Evolutionary conservation across 1,139 yeast species (phyloP).

Genomic region (Saccharomyces hybrid): DNA sequence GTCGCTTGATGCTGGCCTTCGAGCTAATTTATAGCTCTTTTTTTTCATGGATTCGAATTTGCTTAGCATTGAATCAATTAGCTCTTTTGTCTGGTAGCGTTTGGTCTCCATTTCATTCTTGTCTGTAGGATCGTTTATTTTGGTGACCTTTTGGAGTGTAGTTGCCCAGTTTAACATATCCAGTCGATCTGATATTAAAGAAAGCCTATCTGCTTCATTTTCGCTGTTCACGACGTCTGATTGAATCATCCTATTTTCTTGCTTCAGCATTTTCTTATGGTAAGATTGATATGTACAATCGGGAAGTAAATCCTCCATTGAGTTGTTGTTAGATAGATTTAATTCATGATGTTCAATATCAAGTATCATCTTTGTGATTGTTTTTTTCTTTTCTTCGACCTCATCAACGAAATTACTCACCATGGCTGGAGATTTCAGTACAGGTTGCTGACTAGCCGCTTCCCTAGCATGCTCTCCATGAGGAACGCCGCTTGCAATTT

Average conservation of each 20-base stretch:
- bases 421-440: not conserved
- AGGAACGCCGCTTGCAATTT: not conserved
- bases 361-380: conserved; percentile 19
- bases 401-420: not conserved
- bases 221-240: conserved; percentile 49
- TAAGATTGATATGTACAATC: conserved; percentile 42
- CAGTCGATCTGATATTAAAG: conserved; percentile 30
- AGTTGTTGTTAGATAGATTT: not conserved
- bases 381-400: conserved; percentile 11
- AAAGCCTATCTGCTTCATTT: conserved; percentile 35
- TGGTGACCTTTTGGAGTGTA: conserved; percentile 45
- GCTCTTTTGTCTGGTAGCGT: conserved; percentile 43
- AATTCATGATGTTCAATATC: conserved; percentile 10
- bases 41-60: conserved; percentile 41
- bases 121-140: conserved; percentile 42
- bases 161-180: conserved; percentile 50
- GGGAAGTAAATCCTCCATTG: conserved; percentile 34
- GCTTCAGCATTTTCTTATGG: conserved; percentile 58
- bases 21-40: conserved; percentile 13
- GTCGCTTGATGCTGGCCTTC: conserved; percentile 9
- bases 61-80: conserved; percentile 40
- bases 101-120: conserved; percentile 44
- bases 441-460: not conserved
- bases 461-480: not conserved
- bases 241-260: conserved; percentile 55